Conservation (phyloP, 2,329 filamentous ascomycete species). For the Tolypocladium endophyticum region DNA sequence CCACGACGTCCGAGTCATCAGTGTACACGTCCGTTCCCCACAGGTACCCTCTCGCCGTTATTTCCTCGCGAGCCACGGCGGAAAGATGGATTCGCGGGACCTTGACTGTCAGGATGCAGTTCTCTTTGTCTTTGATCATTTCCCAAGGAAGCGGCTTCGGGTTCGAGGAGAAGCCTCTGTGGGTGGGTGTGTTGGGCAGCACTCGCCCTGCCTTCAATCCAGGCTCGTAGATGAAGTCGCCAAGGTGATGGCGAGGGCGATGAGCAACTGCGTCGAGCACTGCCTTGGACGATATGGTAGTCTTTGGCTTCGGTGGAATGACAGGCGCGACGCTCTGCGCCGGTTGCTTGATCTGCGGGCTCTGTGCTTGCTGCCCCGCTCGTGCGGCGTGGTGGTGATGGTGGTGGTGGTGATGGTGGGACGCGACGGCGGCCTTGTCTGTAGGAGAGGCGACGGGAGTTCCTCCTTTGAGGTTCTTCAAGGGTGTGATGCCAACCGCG, state of each 20-base stretch:
- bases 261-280: conserved; percentile 63
- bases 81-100: conserved; percentile 72
- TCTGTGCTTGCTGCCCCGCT: conserved; percentile 14
- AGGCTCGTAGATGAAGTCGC: conserved; percentile 72
- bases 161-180: conserved; percentile 37
- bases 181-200: conserved; percentile 26
- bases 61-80: conserved; percentile 62
- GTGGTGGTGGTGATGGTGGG: conserved; percentile 43
- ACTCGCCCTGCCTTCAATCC: conserved; percentile 45
- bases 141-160: conserved; percentile 70
- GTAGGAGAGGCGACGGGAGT: conserved; percentile 35
- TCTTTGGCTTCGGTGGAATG: conserved; percentile 50
- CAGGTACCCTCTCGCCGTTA: conserved; percentile 67
- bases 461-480: conserved; percentile 39
- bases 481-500: conserved; percentile 27
- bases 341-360: conserved; percentile 13
- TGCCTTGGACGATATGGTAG: conserved; percentile 55
- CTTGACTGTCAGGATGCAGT: conserved; percentile 83
- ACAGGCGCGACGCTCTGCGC: conserved; percentile 10
- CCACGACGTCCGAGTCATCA: conserved; percentile 88
- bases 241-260: conserved; percentile 68
- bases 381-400: conserved; percentile 33
- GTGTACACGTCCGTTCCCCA: conserved; percentile 96
- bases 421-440: conserved; percentile 22
- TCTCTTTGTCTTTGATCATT: conserved; percentile 61